A percentile compares a stretch with the other conserved stretches of the same genome.
These are phyloP conservation scores for Solanum chacoense DNA, from an alignment of 305 asterid species.

Conservation along the genomic window DNA sequence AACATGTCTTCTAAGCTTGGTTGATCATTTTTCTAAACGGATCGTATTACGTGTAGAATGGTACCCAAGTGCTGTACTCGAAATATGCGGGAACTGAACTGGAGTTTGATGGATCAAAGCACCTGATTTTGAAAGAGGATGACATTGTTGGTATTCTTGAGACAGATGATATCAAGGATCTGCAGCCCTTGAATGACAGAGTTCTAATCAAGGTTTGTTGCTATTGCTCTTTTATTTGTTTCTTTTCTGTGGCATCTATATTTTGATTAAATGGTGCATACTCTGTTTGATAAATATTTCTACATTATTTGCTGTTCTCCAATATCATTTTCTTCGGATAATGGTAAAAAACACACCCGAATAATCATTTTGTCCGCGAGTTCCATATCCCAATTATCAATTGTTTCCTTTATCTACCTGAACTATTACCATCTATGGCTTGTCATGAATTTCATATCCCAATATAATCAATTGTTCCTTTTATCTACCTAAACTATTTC, in stretches of 20 bases:
- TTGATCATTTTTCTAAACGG: not conserved
- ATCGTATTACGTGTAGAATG: slow-evolving; percentile 33
- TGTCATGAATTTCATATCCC: not conserved
- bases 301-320: not conserved
- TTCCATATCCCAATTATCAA: not conserved
- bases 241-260: not conserved
- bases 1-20: not conserved
- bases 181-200: slow-evolving; percentile 83
- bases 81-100: slow-evolving; percentile 92
- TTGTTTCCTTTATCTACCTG: not conserved
- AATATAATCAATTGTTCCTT: not conserved
- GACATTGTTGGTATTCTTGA: slow-evolving; percentile 82
- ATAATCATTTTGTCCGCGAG: not conserved
- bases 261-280: not conserved
- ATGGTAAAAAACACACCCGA: not conserved
- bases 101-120: slow-evolving; percentile 65
- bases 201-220: slow-evolving; percentile 67
- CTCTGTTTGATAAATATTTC: not conserved
- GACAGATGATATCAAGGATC: slow-evolving; percentile 72
- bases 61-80: slow-evolving; percentile 71
- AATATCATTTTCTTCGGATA: not conserved
- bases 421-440: not conserved
- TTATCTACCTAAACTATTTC: not conserved
- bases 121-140: slow-evolving; percentile 83
- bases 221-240: not conserved